Base-by-base conservation (phyloP, 2,329 filamentous ascomycete genomes). In the Penicillium brasilianum region DNA sequence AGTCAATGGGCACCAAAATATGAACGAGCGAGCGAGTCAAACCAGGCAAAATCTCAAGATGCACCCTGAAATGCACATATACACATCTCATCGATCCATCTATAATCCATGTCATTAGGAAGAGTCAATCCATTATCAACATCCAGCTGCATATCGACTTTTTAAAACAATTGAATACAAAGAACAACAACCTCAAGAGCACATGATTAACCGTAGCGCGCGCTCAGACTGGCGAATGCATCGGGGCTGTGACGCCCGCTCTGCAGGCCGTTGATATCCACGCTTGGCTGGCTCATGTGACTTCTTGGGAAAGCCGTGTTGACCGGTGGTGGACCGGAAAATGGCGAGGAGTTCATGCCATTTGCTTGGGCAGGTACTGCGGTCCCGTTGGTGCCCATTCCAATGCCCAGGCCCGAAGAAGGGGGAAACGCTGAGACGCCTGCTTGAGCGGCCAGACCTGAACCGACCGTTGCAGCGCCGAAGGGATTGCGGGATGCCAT, bases 211-310 rank as follows among this genome's bases (percentile, higher is more conserved):
- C 76, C 73, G 68, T 78, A 80, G 59, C 80, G 73, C 46, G 81
- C 77, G 64, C 81, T 83, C 65, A 83, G 66, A 69, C 75, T 82
- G 25, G 81, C 80, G 74, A 83, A 83, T 9, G 81, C 79, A 71
- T 83, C 81, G 7, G 81, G 81, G 64, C 81, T 83, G 65, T 83
- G 80, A 36, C 81, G 74, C 4, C 81, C 81, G 57, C 69, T 80
- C 59, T 82, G 80, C 39, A 80, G 69, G 14, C 77, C 77, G 54
- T 75, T 80, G 57, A 83, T 74, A 64, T 82, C 80, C 41, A 83
- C 77, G 54, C 81, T 83, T 51, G 80, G 81, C 61, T 81, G 78
- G 69, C 81, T 83, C 69, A 80, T 77, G 61, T 81, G 79, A 14
- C 71, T 67, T 58, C 72, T 68, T 18, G 66, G 60, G n/a, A 69